These are phyloP conservation scores for Nitzschia sp. DNA, from an alignment of 108 stramenopile genomes.

Conservation along the genomic window DNA sequence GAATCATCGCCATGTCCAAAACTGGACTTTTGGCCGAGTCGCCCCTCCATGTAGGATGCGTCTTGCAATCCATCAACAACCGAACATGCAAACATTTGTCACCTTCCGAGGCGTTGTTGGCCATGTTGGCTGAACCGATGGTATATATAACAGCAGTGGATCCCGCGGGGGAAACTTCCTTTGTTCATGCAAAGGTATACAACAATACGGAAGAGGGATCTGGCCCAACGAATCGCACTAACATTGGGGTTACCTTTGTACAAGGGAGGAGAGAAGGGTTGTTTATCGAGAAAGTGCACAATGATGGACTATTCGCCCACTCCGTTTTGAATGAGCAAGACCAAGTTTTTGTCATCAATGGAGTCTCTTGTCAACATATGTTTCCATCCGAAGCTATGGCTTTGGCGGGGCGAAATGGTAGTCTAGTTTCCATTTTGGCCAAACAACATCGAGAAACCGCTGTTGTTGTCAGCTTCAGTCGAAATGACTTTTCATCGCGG, in stretches of 20 bases:
- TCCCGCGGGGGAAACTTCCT: background rate
- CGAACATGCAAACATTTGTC: background rate
- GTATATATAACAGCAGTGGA: too few relatives aligned
- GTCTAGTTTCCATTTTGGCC: background rate
- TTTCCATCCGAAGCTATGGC: constrained; percentile 3
- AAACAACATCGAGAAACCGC: constrained; percentile 1
- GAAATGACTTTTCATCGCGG: too few relatives aligned
- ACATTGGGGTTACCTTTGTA: background rate
- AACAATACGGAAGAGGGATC: background rate
- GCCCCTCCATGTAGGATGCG: background rate
- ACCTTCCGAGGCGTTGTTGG: background rate
- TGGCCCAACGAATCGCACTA: background rate
- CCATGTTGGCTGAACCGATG: background rate
- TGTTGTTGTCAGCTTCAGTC: constrained; percentile 5
- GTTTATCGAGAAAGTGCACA: background rate
- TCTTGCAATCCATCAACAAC: constrained; percentile 4
- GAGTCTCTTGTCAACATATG: constrained; percentile 12
- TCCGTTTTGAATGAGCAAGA: constrained; percentile 10
- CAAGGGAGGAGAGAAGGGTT: background rate
- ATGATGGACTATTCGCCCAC: background rate
- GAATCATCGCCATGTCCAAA: background rate
- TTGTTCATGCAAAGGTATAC: constrained; percentile 7
- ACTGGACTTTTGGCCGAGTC: background rate
- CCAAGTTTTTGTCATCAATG: constrained; percentile 6
- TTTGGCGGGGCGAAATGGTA: constrained; percentile 4